Evolutionary conservation across 257 asterid species (phyloP).

Genomic region (Jacaranda copaia): DNA sequence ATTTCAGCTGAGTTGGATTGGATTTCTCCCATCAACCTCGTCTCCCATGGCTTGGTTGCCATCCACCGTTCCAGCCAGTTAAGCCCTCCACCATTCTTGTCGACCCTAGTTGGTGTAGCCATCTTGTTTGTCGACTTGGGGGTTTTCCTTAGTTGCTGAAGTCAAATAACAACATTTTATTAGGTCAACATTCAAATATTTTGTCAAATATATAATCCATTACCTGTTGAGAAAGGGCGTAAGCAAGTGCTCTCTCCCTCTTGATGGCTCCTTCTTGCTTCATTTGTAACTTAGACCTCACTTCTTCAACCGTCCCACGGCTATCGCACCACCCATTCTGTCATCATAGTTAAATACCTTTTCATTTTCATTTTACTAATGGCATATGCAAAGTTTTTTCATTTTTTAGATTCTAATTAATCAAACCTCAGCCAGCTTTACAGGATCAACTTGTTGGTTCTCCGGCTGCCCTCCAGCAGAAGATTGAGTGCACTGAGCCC

Average conservation of each 20-base stretch:
- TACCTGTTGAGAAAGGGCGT: constrained; percentile 80
- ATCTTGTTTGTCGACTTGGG: constrained; percentile 45
- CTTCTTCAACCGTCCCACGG: constrained; percentile 72
- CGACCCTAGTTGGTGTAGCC: constrained; percentile 42
- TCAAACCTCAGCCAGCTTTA: constrained; percentile 71
- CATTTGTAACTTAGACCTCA: constrained; percentile 77
- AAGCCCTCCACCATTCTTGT: constrained; percentile 43
- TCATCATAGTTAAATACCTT: not conserved
- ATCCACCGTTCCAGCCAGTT: constrained; percentile 87
- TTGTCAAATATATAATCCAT: not conserved
- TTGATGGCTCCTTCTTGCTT: constrained; percentile 86
- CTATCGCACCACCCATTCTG: constrained; percentile 92
- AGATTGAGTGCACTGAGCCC: constrained; percentile 65
- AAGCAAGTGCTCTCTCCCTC: constrained; percentile 86
- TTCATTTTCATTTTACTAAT: not conserved
- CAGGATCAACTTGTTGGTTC: constrained; percentile 47
- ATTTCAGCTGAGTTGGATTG: constrained; percentile 26
- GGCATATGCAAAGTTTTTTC: not conserved
- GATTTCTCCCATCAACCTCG: constrained; percentile 46
- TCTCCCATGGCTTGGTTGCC: constrained; percentile 66
- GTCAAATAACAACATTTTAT: not conserved
- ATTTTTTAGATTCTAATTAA: not conserved
- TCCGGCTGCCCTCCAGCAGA: constrained; percentile 38
- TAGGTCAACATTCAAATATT: not conserved
- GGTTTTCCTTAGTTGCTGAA: constrained; percentile 47